A percentile compares a stretch with the other conserved stretches of the same genome.
These are phyloP conservation scores for Gossypium stocksii DNA, from an alignment of 345 rosid species.

Conservation along the genomic window DNA sequence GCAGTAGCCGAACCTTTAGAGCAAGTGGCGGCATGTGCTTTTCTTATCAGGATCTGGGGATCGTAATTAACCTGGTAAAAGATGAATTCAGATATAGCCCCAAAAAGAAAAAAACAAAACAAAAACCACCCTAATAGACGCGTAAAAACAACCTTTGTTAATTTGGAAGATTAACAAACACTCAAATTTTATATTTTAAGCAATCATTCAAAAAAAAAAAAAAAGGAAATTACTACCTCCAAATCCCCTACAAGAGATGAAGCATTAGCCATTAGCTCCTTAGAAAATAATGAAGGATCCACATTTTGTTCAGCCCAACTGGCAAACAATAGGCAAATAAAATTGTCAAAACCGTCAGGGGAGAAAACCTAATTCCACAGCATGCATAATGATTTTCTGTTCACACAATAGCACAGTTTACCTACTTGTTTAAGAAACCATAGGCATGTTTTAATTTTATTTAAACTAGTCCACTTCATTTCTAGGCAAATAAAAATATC, in stretches of 20 bases:
- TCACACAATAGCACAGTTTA: background rate
- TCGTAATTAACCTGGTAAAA: conserved; percentile 59
- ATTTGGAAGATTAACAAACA: background rate
- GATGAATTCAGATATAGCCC: background rate
- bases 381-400: background rate
- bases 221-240: conserved; percentile 36
- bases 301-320: conserved; percentile 90
- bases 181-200: background rate
- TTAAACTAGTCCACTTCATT: background rate
- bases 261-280: conserved; percentile 69
- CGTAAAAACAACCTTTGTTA: background rate
- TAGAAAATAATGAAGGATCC: conserved; percentile 80
- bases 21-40: conserved; percentile 75
- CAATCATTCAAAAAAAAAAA: background rate
- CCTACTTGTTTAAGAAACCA: background rate
- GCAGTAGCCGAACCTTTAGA: conserved; percentile 76
- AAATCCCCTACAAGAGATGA: conserved; percentile 47
- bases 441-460: background rate
- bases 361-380: background rate
- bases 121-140: background rate
- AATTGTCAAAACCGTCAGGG: background rate
- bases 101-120: too few relatives aligned
- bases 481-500: background rate
- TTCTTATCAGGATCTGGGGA: conserved; percentile 69
- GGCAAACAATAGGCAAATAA: conserved; percentile 5